Evolutionary conservation across 148 eudicot species (phyloP), one percentile per base, ranked within the genome.

Genomic region (Simmondsia chinensis): DNA sequence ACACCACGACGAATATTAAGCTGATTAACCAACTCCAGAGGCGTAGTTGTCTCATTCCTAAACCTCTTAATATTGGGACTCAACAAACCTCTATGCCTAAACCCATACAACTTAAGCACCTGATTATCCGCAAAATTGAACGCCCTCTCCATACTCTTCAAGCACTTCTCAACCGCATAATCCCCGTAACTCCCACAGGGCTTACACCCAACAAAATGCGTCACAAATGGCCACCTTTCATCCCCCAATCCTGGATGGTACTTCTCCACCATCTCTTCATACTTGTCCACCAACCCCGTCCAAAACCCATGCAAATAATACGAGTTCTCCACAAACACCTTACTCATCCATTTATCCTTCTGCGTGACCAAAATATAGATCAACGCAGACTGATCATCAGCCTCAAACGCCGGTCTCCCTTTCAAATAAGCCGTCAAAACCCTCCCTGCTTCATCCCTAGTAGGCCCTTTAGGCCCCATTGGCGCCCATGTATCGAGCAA

Each of bases 171-270:
- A 1, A 73, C 83, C 0, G 86, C 72, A 54, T 83, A 80, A 70
- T 87, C 96, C 26, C 86, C 86, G 44, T 77, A 88, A 52, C 94
- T 80, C 39, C 81, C 89, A 62, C 94, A 87, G 21, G 96, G 96
- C 69, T 87, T 87, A 49, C 96, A 87, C n/a, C 96, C 96, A 43
- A 82, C 94, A 33, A 86, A 82, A 73, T 86, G 93, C 0, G 96
- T 86, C 48, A 75, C 83, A 32, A 86, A 81, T 3, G 87, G 95
- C 91, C 95, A 86, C 69, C 87, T 86, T 68, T 82, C 96, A 31
- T 87, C 96, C 5, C 93, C 96, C 54, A 76, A 63, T 7, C 96
- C 96, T 0, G 96, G 87, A 44, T 76, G 79, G 33, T 82, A 61
- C 61, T 79, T 87, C 71, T 71, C 82, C 6, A 65, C 43, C 75